Evolutionary conservation across 1,284 basidiomycete genomes (phyloP), one percentile per base, ranked within the genome.

Genomic region (Neonothopanus nambi): DNA sequence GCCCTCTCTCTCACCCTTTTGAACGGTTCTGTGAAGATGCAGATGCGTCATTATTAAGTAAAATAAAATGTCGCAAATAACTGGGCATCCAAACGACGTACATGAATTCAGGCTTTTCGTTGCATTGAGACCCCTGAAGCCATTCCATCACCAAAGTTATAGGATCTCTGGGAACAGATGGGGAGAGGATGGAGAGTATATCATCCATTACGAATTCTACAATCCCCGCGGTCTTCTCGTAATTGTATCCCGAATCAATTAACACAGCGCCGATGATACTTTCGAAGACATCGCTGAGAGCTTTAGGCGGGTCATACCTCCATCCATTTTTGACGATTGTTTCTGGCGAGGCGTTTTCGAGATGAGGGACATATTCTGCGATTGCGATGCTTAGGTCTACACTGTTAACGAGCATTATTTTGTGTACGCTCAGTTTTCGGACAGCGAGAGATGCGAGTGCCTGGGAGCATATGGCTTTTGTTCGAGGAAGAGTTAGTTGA

Each of bases 241-340:
- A 84, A 60, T 91, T 71, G 62, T 87, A 93, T 12, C 78, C 81
- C 8, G 82, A 82, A 70, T 97, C 94, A 44, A 94, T 79, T 24
- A 95, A 78, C 20, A 96, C 77, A 0, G 91, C 92, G 1, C 91
- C 94, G 17, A 95, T 73, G 3, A 95, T 69, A 48, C 90, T 88
- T 70, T 97, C 94, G 51, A 94, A 76, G 3, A 87, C 78, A 63
- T 91, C 89, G 54, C 83, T 85, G 39, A 91, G 68, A 15, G 81
- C 86, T 67, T 93, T 95, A 0, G 92, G 91, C 12, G 91, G 90
- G 60, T 91, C 87, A 59, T 85, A 87, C 59, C 83, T 82, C 89
- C 91, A 93, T 12, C 86, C 84, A 39, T 80, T 74, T 20, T 77
- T 64, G 39, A 91, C 76, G 24, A 91, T 83, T 40, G 89, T 83